A percentile compares a stretch with the other conserved stretches of the same genome.
These are phyloP conservation scores for Pseudogymnoascus sp. DNA, from an alignment of 2,329 filamentous ascomycete species.

Conservation along the genomic window DNA sequence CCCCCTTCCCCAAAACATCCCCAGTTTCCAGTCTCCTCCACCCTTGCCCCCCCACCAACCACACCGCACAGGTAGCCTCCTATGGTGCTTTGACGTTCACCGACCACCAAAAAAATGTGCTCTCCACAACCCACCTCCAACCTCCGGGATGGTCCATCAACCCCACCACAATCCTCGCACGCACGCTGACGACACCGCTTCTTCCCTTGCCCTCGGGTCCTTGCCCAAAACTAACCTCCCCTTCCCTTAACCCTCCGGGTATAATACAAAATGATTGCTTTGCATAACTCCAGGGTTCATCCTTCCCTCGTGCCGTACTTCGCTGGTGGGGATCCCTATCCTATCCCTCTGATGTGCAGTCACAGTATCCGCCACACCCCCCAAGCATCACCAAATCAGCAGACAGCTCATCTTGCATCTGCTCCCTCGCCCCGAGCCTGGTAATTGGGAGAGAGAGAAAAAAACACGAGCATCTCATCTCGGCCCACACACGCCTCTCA, in stretches of 20 bases:
- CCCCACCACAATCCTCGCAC: constrained; percentile 8
- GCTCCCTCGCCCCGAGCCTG: background rate
- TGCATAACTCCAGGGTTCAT: background rate
- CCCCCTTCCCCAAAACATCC: background rate
- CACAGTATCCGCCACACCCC: background rate
- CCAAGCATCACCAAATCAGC: background rate
- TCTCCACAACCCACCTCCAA: constrained; percentile 4
- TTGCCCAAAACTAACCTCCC: background rate
- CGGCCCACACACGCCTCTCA: background rate
- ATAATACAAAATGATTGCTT: constrained; percentile 6
- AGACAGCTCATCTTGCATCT: background rate
- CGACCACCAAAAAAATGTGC: constrained; percentile 6
- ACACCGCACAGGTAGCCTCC: background rate
- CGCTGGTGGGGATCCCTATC: background rate
- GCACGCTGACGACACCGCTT: constrained; percentile 8
- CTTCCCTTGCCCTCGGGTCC: background rate
- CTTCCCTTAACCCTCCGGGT: constrained; percentile 1
- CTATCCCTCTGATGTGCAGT: constrained; percentile 2
- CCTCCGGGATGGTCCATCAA: background rate
- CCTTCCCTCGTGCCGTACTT: constrained; percentile 1
- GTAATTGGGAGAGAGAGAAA: background rate
- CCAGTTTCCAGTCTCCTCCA: background rate
- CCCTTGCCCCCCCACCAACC: background rate
- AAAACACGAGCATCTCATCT: background rate
- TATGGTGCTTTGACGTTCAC: constrained; percentile 4